These are phyloP conservation scores for Cutaneotrichosporon mucoides DNA, from an alignment of 1,284 basidiomycete species.

Conservation along the genomic window DNA sequence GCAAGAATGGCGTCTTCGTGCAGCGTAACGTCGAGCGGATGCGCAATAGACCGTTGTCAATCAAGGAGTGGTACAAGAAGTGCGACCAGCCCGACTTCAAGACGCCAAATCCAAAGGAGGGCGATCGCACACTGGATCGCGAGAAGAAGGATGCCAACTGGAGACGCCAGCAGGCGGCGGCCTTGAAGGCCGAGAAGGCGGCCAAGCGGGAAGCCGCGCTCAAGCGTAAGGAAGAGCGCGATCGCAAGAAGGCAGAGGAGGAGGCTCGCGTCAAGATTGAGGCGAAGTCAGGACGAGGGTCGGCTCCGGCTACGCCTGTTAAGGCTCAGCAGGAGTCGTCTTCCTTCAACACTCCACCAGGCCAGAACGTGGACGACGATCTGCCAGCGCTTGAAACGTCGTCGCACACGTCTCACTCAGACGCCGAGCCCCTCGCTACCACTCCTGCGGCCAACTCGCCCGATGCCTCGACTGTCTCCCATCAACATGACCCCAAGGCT, in stretches of 20 bases:
- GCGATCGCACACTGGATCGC: slow-evolving; percentile 29
- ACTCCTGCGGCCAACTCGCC: slow-evolving; percentile 20
- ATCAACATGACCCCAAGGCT: too few relatives aligned
- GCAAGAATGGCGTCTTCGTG: slow-evolving; percentile 78
- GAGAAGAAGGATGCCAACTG: slow-evolving; percentile 37
- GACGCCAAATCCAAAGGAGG: slow-evolving; percentile 40
- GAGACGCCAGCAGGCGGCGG: slow-evolving; percentile 16
- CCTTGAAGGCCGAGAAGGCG: slow-evolving; percentile 16
- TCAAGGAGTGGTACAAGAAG: slow-evolving; percentile 83
- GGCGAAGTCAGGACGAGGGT: not conserved
- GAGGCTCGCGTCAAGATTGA: slow-evolving; percentile 1
- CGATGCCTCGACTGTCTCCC: too few relatives aligned
- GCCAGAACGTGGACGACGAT: slow-evolving; percentile 5
- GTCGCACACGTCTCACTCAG: slow-evolving; percentile 33
- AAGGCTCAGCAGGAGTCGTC: slow-evolving; percentile 4
- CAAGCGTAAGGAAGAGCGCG: slow-evolving; percentile 23
- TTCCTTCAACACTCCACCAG: not conserved
- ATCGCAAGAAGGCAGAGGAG: slow-evolving; percentile 9
- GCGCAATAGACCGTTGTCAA: slow-evolving; percentile 61
- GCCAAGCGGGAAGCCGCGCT: slow-evolving; percentile 33
- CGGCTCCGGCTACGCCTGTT: too few relatives aligned
- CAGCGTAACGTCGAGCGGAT: slow-evolving; percentile 87
- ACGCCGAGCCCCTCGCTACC: slow-evolving; percentile 29
- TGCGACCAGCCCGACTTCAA: slow-evolving; percentile 51
- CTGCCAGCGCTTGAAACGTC: slow-evolving; percentile 32